Evolutionary conservation across 73 alveolate genomes (phyloP).

Genomic region (Effrenium voratum): DNA sequence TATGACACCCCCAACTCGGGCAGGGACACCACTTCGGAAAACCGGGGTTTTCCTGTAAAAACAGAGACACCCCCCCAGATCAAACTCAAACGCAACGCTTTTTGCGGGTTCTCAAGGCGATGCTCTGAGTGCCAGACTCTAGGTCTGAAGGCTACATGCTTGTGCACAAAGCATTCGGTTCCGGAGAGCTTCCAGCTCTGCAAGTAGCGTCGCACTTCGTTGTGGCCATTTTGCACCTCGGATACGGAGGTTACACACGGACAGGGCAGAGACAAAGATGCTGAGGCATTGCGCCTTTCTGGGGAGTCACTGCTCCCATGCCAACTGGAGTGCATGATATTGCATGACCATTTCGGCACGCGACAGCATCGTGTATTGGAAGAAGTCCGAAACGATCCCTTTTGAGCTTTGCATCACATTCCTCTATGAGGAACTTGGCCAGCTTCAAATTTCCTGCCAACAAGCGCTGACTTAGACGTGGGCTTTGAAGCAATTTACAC

Average conservation of each 20-base stretch:
- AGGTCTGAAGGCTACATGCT: conserved; percentile 8
- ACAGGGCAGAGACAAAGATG: background rate
- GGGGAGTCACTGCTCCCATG: background rate
- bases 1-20: no score
- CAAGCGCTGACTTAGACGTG: no score
- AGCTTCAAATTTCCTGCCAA: conserved; percentile 53
- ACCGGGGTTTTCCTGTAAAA: no score
- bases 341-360: background rate
- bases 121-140: conserved; percentile 10
- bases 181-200: conserved; percentile 76
- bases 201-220: conserved; percentile 58
- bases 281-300: background rate
- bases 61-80: no score
- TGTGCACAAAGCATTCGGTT: conserved; percentile 20
- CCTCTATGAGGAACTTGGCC: conserved; percentile 44
- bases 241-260: background rate
- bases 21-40: no score
- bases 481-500: no score
- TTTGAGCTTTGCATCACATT: conserved; percentile 65
- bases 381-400: conserved; percentile 74
- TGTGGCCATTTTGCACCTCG: conserved; percentile 76
- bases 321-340: background rate
- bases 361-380: conserved; percentile 73
- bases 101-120: background rate
- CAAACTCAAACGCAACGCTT: background rate